Evolutionary conservation across 148 eudicot species (phyloP).

Genomic region (Rhododendron williamsianum): DNA sequence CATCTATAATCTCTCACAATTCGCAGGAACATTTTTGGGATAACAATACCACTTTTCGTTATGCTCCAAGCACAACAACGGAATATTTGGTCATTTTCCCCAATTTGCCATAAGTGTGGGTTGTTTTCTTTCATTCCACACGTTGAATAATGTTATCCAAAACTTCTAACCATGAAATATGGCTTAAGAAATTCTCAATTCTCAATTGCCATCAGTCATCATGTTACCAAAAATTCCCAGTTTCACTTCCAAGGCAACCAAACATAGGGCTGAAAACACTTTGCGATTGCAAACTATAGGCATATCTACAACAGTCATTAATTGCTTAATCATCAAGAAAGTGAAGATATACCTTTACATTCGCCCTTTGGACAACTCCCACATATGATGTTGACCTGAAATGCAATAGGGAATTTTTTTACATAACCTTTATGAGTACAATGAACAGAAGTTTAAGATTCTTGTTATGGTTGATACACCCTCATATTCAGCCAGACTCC

Average conservation of each 20-base stretch:
- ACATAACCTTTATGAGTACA: not conserved
- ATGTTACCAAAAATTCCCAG: not conserved
- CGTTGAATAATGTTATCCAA: not conserved
- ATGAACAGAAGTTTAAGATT: not conserved
- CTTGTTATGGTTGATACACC: not conserved
- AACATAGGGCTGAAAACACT: constrained; percentile 1
- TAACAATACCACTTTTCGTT: not conserved
- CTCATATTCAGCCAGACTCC: not conserved
- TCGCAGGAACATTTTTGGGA: not conserved
- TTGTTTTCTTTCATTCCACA: not conserved
- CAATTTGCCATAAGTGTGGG: not conserved
- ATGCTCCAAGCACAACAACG: not conserved
- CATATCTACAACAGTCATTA: not conserved
- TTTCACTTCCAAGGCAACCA: not conserved
- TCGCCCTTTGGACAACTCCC: constrained; percentile 60
- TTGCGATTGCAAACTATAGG: not conserved
- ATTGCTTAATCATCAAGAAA: not conserved
- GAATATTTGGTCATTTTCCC: not conserved
- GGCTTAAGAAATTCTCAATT: not conserved
- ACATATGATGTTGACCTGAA: constrained; percentile 80
- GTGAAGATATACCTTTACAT: constrained; percentile 54
- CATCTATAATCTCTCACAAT: not conserved
- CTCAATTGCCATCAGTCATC: not conserved
- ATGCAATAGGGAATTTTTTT: not conserved
- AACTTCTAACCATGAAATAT: not conserved